Evolutionary conservation across 2,329 filamentous ascomycete genomes (phyloP).

Genomic region (Elsinoe ampelina): DNA sequence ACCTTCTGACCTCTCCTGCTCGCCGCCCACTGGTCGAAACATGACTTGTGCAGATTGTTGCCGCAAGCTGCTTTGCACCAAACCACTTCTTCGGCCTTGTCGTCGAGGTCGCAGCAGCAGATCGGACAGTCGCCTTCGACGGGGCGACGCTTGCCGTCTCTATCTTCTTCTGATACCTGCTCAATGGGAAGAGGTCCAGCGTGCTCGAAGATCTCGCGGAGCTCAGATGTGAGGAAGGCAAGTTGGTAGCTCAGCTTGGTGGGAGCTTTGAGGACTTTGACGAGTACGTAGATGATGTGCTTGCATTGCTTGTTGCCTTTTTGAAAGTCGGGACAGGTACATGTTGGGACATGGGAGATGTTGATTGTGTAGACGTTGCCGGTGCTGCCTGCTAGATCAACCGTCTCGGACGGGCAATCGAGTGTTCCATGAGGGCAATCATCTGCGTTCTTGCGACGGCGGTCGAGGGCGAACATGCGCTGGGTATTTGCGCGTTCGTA

Average conservation of each 20-base stretch:
- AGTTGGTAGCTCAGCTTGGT: constrained; percentile 50
- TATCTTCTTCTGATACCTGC: constrained; percentile 23
- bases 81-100: constrained; percentile 35
- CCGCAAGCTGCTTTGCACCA: constrained; percentile 55
- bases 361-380: constrained; percentile 53
- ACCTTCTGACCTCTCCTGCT: constrained; percentile 21
- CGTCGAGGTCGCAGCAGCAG: constrained; percentile 35
- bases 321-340: constrained; percentile 23
- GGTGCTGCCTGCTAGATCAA: constrained; percentile 51
- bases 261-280: constrained; percentile 49
- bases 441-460: constrained; percentile 26
- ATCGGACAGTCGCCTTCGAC: constrained; percentile 56
- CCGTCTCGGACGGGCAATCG: constrained; percentile 41
- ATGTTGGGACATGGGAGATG: constrained; percentile 42
- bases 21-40: constrained; percentile 46
- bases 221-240: constrained; percentile 50
- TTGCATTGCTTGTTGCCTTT: constrained; percentile 51
- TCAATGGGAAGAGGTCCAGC: constrained; percentile 43
- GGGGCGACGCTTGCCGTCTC: constrained; percentile 46
- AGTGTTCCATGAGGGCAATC: constrained; percentile 31
- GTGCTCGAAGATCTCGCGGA: constrained; percentile 47
- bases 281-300: constrained; percentile 53
- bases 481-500: constrained; percentile 24
- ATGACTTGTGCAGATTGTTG: constrained; percentile 51
- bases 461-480: constrained; percentile 25